Base-by-base conservation (phyloP, 768 basidiomycete species). In the Calvatia gigantea region DNA sequence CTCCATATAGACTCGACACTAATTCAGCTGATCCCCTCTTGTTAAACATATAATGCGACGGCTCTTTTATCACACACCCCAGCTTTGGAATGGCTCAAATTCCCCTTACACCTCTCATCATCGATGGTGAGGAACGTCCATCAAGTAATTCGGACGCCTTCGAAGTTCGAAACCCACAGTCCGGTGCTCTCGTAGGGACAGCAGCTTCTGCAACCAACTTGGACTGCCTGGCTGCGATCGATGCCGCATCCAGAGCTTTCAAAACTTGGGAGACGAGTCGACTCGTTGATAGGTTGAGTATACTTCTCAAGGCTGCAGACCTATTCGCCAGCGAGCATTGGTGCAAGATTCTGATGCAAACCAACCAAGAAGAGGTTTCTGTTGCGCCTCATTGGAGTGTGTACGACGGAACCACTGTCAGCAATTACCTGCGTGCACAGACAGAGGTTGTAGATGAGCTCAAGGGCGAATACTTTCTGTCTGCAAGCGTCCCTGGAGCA, bases 251-350 rank as follows among this genome's bases (percentile, higher is more conserved):
- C 4, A 64, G 66, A 8, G 82, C 81, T 4, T 79, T 81, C 68
- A 67, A 67, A 51, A 68, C 71, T 9, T 82, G 82, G 82, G 79
- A 80, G 49, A 56, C 68, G 27, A 69, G 69, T 4, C 65, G 66
- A 1, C 61, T 71, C 11, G 62, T 66, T 29, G 59, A 69, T 29
- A 67, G 75, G 44, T 74, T 79, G 31, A 72, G 73, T 32, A 73
- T 83, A 11, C 69, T 83, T 46, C 65, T 79, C 43, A 76, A 73
- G 57, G 81, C 79, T 4, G 76, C 80, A 1, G 75, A 79, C 12
- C 62, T 83, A 2, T 53, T 78, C n/a, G 63, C 58, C 44, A 67
- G 73, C 2, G 77, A 79, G 1, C 72, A 67, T 55, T 82, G 75
- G 61, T 66, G 68, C 47, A 59, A 62, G 6, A 69, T 68, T 38